Conservation (phyloP, 441 rosid species). For the Adansonia gregorii region DNA sequence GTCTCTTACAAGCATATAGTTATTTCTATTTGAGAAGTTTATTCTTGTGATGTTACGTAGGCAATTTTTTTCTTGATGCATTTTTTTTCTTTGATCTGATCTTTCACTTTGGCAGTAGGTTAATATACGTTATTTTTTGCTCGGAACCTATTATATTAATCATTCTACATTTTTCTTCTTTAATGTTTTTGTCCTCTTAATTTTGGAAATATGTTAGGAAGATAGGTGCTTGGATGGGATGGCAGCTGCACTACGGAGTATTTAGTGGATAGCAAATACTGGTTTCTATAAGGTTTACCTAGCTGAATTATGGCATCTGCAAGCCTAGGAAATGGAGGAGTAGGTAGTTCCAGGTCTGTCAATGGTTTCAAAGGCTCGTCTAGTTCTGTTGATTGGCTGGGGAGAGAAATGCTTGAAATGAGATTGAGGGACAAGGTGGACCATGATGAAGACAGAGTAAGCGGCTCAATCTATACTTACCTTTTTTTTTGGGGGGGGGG, state of each 20-base stretch:
- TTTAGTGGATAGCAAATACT: conserved; percentile 43
- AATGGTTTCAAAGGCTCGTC: conserved; percentile 83
- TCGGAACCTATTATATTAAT: background rate
- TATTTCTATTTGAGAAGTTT: conserved; percentile 2
- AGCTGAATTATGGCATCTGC: conserved; percentile 76
- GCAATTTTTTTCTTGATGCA: background rate
- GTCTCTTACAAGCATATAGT: background rate
- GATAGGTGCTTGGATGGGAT: conserved; percentile 44
- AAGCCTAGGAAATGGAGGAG: conserved; percentile 86
- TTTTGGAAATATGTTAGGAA: conserved; percentile 48
- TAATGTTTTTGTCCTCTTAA: conserved; percentile 28
- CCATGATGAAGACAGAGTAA: conserved; percentile 82
- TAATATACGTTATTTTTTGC: background rate
- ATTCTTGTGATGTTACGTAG: background rate
- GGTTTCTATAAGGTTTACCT: conserved; percentile 35
- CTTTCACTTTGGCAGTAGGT: background rate
- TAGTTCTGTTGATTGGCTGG: conserved; percentile 95
- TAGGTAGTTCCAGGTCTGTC: conserved; percentile 88
- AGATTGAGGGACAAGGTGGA: conserved; percentile 80
- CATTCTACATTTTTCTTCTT: background rate
- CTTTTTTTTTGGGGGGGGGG: background rate
- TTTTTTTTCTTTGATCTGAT: background rate
- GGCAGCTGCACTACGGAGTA: conserved; percentile 35
- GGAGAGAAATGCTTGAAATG: conserved; percentile 92
- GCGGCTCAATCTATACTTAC: conserved; percentile 22